A percentile compares a stretch with the other conserved stretches of the same genome.
Evolutionary conservation across 805 yeast genomes (phyloP).

Genomic region (Metschnikowia gelsemii): DNA sequence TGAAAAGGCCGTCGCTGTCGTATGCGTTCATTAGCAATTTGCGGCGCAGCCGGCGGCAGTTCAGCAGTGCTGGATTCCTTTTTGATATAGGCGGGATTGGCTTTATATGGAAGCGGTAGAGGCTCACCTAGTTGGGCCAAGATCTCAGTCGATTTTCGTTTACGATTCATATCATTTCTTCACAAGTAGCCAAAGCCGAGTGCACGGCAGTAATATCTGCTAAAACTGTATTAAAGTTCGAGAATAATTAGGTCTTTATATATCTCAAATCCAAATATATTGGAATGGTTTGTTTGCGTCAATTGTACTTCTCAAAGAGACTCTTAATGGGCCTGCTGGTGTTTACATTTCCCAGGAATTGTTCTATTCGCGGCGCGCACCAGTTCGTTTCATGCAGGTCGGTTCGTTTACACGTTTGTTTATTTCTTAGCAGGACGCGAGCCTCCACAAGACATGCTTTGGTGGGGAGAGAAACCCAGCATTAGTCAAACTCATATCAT

Average conservation of each 20-base stretch:
- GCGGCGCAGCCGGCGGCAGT: not conserved
- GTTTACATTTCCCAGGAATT: constrained; percentile 7
- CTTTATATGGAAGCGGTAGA: constrained; percentile 35
- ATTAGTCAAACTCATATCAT: too few relatives aligned
- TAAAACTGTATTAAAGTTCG: not conserved
- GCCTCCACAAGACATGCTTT: not conserved
- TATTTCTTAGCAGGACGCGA: not conserved
- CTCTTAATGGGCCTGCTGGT: too few relatives aligned
- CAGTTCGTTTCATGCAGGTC: not conserved
- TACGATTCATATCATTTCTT: constrained; percentile 20
- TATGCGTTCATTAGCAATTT: constrained; percentile 3
- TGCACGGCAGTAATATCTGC: too few relatives aligned
- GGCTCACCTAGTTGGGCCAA: constrained; percentile 34
- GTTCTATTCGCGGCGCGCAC: not conserved
- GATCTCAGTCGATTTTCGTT: constrained; percentile 17
- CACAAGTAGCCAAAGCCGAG: too few relatives aligned
- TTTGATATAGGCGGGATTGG: constrained; percentile 11
- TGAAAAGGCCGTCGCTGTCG: constrained; percentile 9
- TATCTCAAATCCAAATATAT: too few relatives aligned
- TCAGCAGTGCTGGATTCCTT: constrained; percentile 6
- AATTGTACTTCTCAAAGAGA: too few relatives aligned
- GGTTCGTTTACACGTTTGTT: not conserved
- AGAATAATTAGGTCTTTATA: not conserved
- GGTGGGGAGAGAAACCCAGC: too few relatives aligned
- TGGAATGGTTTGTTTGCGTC: too few relatives aligned